phyloP scores from a whole-genome alignment of 768 basidiomycete genomes.

The Grammothele lineata region DNA sequence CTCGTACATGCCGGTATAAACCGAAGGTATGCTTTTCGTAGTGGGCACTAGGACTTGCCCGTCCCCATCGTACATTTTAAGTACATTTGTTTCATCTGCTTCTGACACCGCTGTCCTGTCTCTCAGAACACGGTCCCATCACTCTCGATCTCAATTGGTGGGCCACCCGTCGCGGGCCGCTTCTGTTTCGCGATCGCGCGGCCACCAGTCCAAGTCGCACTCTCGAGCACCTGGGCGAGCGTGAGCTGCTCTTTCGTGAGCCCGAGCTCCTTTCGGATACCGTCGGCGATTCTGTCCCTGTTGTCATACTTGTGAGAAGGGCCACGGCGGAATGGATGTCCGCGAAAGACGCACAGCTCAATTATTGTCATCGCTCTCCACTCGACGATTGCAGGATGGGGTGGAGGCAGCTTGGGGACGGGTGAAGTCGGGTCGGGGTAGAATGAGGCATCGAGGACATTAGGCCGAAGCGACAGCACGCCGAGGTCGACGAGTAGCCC shows the following conservation, averaged over 20 bases:
- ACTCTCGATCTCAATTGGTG: conserved; percentile 82
- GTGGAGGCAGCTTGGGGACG: conserved; percentile 63
- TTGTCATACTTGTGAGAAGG: neutral
- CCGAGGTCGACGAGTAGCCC: conserved; percentile 85
- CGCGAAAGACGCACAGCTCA: conserved; percentile 63
- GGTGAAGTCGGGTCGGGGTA: conserved; percentile 42
- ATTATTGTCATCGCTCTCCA: conserved; percentile 97
- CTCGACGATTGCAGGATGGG: conserved; percentile 90
- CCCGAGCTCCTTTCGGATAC: conserved; percentile 57
- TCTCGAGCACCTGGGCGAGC: conserved; percentile 87
- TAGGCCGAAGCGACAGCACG: conserved; percentile 64
- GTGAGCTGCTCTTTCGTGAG: conserved; percentile 51
- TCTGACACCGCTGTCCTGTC: too few relatives aligned
- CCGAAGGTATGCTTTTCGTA: too few relatives aligned
- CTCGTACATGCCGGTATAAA: too few relatives aligned
- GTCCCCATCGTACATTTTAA: too few relatives aligned
- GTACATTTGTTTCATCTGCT: too few relatives aligned
- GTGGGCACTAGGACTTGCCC: too few relatives aligned
- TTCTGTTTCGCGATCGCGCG: conserved; percentile 83
- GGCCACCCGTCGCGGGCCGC: conserved; percentile 71
- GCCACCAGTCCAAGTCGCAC: conserved; percentile 96
- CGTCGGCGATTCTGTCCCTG: conserved; percentile 77
- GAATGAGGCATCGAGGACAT: conserved; percentile 40
- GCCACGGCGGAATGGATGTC: neutral
- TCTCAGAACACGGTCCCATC: conserved; percentile 81